Percentiles rank a stretch among this genome's conserved stretches.
phyloP scores from a whole-genome alignment of 1,284 basidiomycete species.

The Pseudomicrostroma phylloplanum region DNA sequence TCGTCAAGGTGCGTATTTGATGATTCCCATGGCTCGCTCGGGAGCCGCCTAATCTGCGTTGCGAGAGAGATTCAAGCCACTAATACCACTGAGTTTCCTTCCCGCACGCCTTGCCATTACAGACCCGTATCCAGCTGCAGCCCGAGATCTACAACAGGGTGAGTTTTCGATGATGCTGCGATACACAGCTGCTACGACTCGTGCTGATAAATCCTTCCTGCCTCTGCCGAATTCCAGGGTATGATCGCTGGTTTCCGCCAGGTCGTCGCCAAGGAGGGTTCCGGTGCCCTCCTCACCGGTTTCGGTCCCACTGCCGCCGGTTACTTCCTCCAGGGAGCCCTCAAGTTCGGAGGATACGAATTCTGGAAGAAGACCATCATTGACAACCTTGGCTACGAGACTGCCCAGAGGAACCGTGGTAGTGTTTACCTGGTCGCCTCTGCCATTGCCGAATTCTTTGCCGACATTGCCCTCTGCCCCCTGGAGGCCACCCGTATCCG shows the following conservation, averaged over 20 bases:
- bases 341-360: slow-evolving; percentile 51
- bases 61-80: too few species aligned
- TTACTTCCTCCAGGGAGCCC: slow-evolving; percentile 51
- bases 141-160: slow-evolving; percentile 58
- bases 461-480: slow-evolving; percentile 51
- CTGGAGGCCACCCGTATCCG: slow-evolving; percentile 51
- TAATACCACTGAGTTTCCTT: not conserved
- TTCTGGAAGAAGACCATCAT: slow-evolving; percentile 50
- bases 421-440: slow-evolving; percentile 49
- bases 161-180: slow-evolving; percentile 15
- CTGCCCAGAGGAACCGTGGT: slow-evolving; percentile 46
- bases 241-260: slow-evolving; percentile 50
- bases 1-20: slow-evolving; percentile 19
- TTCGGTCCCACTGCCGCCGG: slow-evolving; percentile 47
- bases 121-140: slow-evolving; percentile 94
- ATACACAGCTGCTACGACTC: not conserved
- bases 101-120: not conserved
- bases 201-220: not conserved
- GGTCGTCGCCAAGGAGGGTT: slow-evolving; percentile 45
- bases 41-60: slow-evolving; percentile 4
- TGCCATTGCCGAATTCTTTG: slow-evolving; percentile 49
- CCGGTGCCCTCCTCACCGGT: slow-evolving; percentile 49
- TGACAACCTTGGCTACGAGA: slow-evolving; percentile 44
- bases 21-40: too few species aligned
- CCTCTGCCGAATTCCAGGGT: slow-evolving; percentile 17